Evolutionary conservation across 495 filamentous ascomycete genomes (phyloP).

Genomic region (Neurospora sp.): DNA sequence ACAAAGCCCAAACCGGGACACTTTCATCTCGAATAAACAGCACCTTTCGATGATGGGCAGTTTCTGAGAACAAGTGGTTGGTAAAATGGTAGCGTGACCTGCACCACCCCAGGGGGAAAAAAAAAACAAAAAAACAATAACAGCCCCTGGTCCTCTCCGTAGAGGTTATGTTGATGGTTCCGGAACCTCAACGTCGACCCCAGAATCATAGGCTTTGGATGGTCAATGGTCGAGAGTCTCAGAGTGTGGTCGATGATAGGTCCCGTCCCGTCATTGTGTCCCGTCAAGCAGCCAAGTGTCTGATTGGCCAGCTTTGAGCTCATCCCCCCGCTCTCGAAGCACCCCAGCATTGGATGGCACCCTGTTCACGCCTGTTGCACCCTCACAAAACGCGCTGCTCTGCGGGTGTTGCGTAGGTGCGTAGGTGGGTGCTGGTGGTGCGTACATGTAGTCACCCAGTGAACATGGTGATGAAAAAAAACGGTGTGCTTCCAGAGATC

Average conservation of each 20-base stretch:
- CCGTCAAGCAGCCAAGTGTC: not conserved
- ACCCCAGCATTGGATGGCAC: not conserved
- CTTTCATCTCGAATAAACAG: not conserved
- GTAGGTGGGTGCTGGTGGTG: not conserved
- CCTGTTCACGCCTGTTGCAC: not conserved
- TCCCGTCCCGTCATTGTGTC: not conserved
- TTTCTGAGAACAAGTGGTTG: not conserved
- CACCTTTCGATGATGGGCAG: not conserved
- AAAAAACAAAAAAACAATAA: not conserved
- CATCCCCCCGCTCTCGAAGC: constrained; percentile 1
- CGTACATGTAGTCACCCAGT: not conserved
- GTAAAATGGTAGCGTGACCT: not conserved
- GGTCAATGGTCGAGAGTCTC: not conserved
- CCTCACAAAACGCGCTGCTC: not conserved
- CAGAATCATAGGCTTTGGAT: not conserved
- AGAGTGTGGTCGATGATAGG: not conserved
- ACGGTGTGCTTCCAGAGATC: not conserved
- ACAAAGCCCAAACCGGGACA: not conserved
- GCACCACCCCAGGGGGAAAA: not conserved
- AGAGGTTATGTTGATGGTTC: not conserved
- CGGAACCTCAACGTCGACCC: not conserved
- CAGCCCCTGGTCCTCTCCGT: not conserved
- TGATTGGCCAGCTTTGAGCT: constrained; percentile 4
- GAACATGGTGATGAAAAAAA: not conserved
- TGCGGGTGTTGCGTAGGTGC: not conserved